A percentile compares a stretch with the other conserved stretches of the same genome.
Evolutionary conservation across 164 flowering plant genomes (phyloP).

Genomic region (Platanus orientalis): DNA sequence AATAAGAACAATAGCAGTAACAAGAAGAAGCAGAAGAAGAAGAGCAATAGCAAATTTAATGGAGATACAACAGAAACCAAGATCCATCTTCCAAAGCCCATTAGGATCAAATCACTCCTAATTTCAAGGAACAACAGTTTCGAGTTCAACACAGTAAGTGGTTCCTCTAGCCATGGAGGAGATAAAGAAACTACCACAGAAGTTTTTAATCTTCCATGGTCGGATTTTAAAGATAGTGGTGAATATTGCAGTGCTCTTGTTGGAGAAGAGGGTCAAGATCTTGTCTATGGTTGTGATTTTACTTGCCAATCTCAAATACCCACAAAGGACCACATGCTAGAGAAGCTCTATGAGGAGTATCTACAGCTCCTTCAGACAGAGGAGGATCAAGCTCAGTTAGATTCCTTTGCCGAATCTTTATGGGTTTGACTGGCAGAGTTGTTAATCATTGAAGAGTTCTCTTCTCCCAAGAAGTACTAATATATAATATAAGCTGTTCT

Average conservation of each 20-base stretch:
- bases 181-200: not conserved
- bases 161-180: slow-evolving; percentile 11
- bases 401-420: slow-evolving; percentile 32
- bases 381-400: slow-evolving; percentile 19
- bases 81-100: slow-evolving; percentile 39
- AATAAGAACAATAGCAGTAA: slow-evolving; percentile 1
- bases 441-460: no score
- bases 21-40: slow-evolving; percentile 9
- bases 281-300: not conserved
- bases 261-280: not conserved
- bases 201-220: not conserved
- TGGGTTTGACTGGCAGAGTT: slow-evolving; percentile 15
- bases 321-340: not conserved
- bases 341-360: not conserved
- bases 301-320: not conserved
- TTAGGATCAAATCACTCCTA: slow-evolving; percentile 20
- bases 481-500: no score
- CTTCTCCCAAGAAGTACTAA: no score
- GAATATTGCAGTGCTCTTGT: not conserved
- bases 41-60: not conserved
- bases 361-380: slow-evolving; percentile 25
- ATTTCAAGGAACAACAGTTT: slow-evolving; percentile 29
- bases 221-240: not conserved
- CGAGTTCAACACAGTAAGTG: slow-evolving; percentile 15
- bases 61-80: slow-evolving; percentile 7